Evolutionary conservation across 23 red algal genomes (phyloP).

Genomic region (Gracilariopsis chorda): DNA sequence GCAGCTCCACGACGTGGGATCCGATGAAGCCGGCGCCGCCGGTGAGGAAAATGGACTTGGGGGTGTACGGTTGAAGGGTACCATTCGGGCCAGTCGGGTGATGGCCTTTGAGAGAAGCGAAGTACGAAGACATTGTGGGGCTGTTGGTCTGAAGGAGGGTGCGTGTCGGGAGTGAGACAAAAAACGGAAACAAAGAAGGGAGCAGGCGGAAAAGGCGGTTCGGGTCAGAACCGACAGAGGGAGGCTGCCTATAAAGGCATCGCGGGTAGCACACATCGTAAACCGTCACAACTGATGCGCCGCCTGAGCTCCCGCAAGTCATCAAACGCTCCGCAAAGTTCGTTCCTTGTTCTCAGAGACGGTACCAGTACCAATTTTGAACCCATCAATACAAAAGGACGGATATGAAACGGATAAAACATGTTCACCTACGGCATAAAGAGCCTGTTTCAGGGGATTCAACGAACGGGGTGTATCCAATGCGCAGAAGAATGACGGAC

Average conservation of each 20-base stretch:
- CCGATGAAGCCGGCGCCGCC: constrained; percentile 98
- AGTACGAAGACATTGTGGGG: background rate
- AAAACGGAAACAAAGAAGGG: no score
- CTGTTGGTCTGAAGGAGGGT: no score
- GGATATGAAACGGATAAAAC: constrained; percentile 38
- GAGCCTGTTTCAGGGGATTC: constrained; percentile 26
- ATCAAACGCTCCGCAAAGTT: background rate
- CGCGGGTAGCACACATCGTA: no score
- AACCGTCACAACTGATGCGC: constrained; percentile 2
- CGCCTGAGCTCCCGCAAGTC: background rate
- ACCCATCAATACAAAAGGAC: constrained; percentile 7
- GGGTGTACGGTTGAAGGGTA: background rate
- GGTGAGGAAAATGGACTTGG: constrained; percentile 76
- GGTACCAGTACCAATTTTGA: background rate
- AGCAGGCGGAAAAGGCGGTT: no score
- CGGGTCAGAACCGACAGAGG: no score
- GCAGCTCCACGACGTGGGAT: constrained; percentile 83
- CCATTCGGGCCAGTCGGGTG: background rate
- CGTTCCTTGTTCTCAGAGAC: constrained; percentile 4
- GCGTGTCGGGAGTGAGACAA: no score
- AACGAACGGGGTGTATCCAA: background rate
- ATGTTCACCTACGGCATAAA: constrained; percentile 37
- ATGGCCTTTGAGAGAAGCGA: background rate
- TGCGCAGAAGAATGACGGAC: constrained; percentile 50
- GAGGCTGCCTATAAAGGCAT: no score